These are phyloP conservation scores for Coemansia asiatica DNA, from an alignment of 192 early-diverging fungal species.

Conservation along the genomic window DNA sequence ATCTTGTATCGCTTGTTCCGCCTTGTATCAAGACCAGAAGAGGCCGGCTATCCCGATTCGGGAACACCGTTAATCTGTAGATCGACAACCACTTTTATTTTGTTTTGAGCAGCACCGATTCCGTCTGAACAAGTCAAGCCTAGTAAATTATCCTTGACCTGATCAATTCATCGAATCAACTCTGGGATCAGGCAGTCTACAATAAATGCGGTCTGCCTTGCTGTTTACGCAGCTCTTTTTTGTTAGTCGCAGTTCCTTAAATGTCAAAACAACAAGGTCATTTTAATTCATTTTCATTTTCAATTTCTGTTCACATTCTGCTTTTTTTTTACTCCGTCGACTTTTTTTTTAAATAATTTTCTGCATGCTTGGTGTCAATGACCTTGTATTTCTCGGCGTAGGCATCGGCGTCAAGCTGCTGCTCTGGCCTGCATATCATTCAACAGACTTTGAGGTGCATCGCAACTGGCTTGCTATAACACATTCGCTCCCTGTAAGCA, in stretches of 20 bases:
- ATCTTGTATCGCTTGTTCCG: no score
- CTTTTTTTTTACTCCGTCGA: neutral
- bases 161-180: no score
- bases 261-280: no score
- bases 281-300: neutral
- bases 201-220: no score
- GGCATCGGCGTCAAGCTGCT: constrained; percentile 59
- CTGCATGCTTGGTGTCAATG: constrained; percentile 23
- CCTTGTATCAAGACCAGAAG: neutral
- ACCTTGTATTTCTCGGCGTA: constrained; percentile 31
- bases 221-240: no score
- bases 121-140: neutral
- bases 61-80: neutral
- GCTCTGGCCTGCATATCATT: constrained; percentile 77
- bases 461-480: constrained; percentile 97
- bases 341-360: neutral
- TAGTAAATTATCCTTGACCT: no score
- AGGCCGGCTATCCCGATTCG: neutral
- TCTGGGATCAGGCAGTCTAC: no score
- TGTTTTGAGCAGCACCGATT: neutral
- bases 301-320: neutral
- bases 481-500: constrained; percentile 68
- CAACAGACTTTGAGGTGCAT: constrained; percentile 99
- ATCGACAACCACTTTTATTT: neutral
- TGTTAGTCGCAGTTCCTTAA: no score